phyloP scores from a whole-genome alignment of 1,284 basidiomycete genomes.

The Mycena sp. region DNA sequence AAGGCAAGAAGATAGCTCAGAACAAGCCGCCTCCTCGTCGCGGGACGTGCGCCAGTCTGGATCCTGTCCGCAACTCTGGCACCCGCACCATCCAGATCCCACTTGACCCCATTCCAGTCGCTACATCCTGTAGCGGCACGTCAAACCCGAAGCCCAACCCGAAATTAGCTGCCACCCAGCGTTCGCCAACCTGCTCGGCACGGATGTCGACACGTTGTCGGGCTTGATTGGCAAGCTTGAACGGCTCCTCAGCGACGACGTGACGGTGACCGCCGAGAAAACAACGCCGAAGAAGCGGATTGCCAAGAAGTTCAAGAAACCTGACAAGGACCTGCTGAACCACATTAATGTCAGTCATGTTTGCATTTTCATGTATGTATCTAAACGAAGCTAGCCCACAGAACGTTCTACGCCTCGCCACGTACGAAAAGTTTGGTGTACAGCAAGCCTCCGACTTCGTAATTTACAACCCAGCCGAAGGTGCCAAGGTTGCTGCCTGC shows the following conservation, averaged over 20 bases:
- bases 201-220: slow-evolving; percentile 13
- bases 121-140: background rate
- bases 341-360: background rate
- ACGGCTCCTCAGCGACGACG: background rate
- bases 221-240: slow-evolving; percentile 9
- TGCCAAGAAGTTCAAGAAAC: background rate
- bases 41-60: slow-evolving; percentile 16
- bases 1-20: slow-evolving; percentile 2
- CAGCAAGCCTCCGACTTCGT: background rate
- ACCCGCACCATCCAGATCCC: slow-evolving; percentile 19
- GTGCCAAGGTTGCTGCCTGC: background rate
- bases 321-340: background rate
- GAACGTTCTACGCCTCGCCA: background rate
- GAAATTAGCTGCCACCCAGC: slow-evolving; percentile 2
- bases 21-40: slow-evolving; percentile 14
- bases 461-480: background rate
- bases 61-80: slow-evolving; percentile 11
- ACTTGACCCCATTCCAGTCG: slow-evolving; percentile 14
- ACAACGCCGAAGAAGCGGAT: background rate
- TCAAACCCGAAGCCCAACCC: slow-evolving; percentile 6
- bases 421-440: background rate
- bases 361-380: background rate
- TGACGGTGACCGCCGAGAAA: background rate
- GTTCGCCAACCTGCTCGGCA: slow-evolving; percentile 17
- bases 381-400: background rate